Evolutionary conservation across 2,329 filamentous ascomycete species (phyloP).

Genomic region (Penicillium sp.): DNA sequence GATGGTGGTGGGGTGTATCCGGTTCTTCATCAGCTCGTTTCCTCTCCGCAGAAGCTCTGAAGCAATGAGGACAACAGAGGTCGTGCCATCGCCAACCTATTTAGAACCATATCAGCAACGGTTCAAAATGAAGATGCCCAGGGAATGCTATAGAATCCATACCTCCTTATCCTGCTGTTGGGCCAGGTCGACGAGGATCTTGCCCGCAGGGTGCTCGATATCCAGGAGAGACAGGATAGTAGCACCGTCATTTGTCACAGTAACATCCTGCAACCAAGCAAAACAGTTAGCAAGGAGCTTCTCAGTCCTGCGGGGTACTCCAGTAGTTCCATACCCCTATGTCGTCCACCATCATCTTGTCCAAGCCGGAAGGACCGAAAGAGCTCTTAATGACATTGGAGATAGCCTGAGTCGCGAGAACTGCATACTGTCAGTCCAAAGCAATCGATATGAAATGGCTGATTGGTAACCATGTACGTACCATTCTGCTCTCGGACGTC

Average conservation of each 20-base stretch:
- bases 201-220: constrained; percentile 96
- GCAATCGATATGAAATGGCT: constrained; percentile 7
- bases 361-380: constrained; percentile 92
- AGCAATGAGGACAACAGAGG: constrained; percentile 95
- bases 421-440: constrained; percentile 49
- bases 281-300: constrained; percentile 24
- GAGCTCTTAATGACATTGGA: constrained; percentile 99
- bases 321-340: constrained; percentile 70
- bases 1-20: constrained; percentile 98
- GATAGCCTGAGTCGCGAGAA: constrained; percentile 93
- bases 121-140: constrained; percentile 6
- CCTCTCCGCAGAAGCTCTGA: constrained; percentile 89
- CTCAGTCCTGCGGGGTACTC: constrained; percentile 25
- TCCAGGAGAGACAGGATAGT: constrained; percentile 94
- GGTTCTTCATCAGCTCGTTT: constrained; percentile 99
- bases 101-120: constrained; percentile 6
- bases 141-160: constrained; percentile 8
- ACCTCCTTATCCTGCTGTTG: constrained; percentile 97
- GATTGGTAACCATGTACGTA: constrained; percentile 58
- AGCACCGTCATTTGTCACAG: constrained; percentile 97
- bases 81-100: constrained; percentile 91
- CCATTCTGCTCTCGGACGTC: constrained; percentile 98
- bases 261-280: constrained; percentile 73
- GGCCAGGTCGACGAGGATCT: constrained; percentile 95
- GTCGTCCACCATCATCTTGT: constrained; percentile 99